Evolutionary conservation across 1,284 basidiomycete species (phyloP).

Genomic region (Somion occarium): DNA sequence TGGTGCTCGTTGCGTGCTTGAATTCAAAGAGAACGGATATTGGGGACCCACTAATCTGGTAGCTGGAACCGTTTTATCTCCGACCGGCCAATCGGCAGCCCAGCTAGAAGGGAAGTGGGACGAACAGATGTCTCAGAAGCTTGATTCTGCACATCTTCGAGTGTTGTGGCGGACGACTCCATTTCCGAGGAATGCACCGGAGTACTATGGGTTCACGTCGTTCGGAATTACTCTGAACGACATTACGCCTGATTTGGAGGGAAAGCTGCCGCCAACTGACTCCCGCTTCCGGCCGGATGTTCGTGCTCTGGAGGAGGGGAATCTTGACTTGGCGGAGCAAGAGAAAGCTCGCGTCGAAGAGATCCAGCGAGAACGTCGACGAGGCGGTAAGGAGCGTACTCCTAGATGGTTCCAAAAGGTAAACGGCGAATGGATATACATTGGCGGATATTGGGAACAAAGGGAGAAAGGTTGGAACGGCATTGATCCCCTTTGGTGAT

Average conservation of each 20-base stretch:
- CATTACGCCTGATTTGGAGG: constrained; percentile 64
- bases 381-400: constrained; percentile 45
- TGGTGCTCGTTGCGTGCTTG: constrained; percentile 57
- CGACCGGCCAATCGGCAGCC: constrained; percentile 48
- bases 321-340: constrained; percentile 71
- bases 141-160: constrained; percentile 65
- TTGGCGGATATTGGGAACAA: constrained; percentile 81
- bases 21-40: constrained; percentile 84
- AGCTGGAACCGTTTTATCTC: constrained; percentile 53
- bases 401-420: constrained; percentile 72
- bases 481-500: constrained; percentile 61
- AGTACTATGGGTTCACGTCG: constrained; percentile 80
- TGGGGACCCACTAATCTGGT: constrained; percentile 78
- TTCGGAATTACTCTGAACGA: constrained; percentile 84
- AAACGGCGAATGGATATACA: constrained; percentile 72
- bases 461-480: constrained; percentile 60
- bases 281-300: constrained; percentile 86
- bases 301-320: constrained; percentile 79
- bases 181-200: constrained; percentile 68
- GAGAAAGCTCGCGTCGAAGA: constrained; percentile 78
- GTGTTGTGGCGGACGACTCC: constrained; percentile 72
- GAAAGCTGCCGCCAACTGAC: constrained; percentile 77
- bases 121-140: constrained; percentile 62
- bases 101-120: constrained; percentile 83
- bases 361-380: constrained; percentile 63